Evolutionary conservation across 192 early-diverging fungal genomes (phyloP), one percentile per base, ranked within the genome.

Genomic region (Coemansia sp.): DNA sequence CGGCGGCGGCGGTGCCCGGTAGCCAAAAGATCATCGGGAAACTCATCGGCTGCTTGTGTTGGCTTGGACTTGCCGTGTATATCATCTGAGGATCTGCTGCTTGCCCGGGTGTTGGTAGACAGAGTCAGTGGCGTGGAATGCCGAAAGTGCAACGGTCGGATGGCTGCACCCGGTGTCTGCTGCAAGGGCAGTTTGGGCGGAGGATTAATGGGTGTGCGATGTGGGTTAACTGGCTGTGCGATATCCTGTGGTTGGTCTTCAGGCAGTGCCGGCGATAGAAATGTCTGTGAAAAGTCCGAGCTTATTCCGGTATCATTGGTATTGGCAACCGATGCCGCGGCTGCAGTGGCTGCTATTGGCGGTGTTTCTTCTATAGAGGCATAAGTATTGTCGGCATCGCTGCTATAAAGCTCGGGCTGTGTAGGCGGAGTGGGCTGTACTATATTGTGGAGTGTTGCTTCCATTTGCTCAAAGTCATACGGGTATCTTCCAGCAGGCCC

Each of bases 241-340:
- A 12, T 43, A 26, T 30, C 30, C 11, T n/a, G 3, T 14, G 14
- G 21, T 38, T 31, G 3, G 18, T 14, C 53, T 39, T n/a, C 14
- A 12, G 30, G 50, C 12, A 14, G 30, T 3, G 40, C 36, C 1
- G 61, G 63, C 10, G 71, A 58, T 8, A 74, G 43, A 47, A 74
- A 68, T 0, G 44, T 23, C 39, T 63, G 71, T 43, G 71, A 74
- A 45, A 68, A 68, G 31, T 74, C 71, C 55, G 60, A 67, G 60
- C 68, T 58, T 26, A 59, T 10, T 14, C 45, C 44, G 4, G 50
- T 59, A 6, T 48, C 65, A 0, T 44, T 37, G 3, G 64, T 26
- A 15, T n/a, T 15, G 23, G 33, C 57, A 12, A 31, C 35, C 48
- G 41, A 15, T 15, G 41, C 41, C 4, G 9, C 9, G 41, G 41